These are phyloP conservation scores for Colletotrichum cereale DNA, from an alignment of 2,329 filamentous ascomycete species.

Conservation along the genomic window DNA sequence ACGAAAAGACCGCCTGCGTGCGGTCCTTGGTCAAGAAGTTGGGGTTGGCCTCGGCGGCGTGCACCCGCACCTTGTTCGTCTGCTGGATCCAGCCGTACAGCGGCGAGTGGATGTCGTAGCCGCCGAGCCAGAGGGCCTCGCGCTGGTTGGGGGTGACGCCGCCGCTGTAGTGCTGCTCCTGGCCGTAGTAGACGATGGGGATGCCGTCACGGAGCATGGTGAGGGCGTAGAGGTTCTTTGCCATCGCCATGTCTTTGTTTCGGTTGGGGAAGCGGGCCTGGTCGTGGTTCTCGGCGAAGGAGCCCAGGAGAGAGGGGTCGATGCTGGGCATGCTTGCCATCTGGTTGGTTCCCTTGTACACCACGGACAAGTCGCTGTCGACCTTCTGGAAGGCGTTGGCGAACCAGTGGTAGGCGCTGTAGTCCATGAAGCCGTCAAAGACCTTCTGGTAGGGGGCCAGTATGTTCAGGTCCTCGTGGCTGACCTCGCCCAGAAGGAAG, in stretches of 20 bases:
- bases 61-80: constrained; percentile 62
- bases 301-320: constrained; percentile 45
- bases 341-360: constrained; percentile 45
- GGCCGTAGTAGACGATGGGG: constrained; percentile 74
- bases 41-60: constrained; percentile 24
- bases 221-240: constrained; percentile 72
- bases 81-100: constrained; percentile 62
- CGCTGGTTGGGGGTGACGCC: constrained; percentile 63
- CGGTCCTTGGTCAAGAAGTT: constrained; percentile 32
- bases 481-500: constrained; percentile 72
- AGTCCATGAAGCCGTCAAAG: constrained; percentile 72
- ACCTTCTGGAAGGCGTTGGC: constrained; percentile 7
- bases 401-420: constrained; percentile 60
- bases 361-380: constrained; percentile 44
- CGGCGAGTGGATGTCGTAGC: constrained; percentile 59
- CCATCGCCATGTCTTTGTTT: constrained; percentile 65
- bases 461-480: constrained; percentile 63
- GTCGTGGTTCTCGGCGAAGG: constrained; percentile 72
- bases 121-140: constrained; percentile 67
- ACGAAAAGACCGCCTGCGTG: constrained; percentile 31
- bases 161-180: constrained; percentile 70
- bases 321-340: constrained; percentile 43
- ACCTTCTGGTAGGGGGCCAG: constrained; percentile 64
- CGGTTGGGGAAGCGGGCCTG: constrained; percentile 62
- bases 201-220: constrained; percentile 71